Evolutionary conservation across 805 yeast species (phyloP).

Genomic region (Saturnispora diversa): DNA sequence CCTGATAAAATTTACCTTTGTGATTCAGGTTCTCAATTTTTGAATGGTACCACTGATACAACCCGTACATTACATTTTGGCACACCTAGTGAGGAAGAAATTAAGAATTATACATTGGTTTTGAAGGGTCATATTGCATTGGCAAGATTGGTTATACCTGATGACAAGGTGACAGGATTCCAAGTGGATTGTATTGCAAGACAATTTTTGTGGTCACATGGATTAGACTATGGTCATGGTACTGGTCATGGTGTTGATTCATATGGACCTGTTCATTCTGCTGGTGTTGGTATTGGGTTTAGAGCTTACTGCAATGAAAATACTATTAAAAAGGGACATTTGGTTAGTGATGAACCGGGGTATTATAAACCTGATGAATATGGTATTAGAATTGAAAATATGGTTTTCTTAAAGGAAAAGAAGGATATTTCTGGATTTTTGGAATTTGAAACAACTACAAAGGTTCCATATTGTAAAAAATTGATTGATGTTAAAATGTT

Average conservation of each 20-base stretch:
- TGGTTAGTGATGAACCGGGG: conserved; percentile 57
- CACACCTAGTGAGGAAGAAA: conserved; percentile 39
- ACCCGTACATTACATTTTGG: conserved; percentile 54
- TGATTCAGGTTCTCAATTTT: conserved; percentile 55
- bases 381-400: conserved; percentile 49
- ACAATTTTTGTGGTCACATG: conserved; percentile 47
- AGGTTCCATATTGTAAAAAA: conserved; percentile 48
- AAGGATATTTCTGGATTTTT: conserved; percentile 35
- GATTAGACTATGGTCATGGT: conserved; percentile 55
- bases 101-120: conserved; percentile 46
- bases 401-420: conserved; percentile 39
- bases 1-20: conserved; percentile 46
- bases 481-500: conserved; percentile 41
- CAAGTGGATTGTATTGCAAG: conserved; percentile 52
- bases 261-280: conserved; percentile 53
- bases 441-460: conserved; percentile 49
- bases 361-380: conserved; percentile 51
- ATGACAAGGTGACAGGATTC: conserved; percentile 43
- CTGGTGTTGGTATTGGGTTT: conserved; percentile 56
- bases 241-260: conserved; percentile 63
- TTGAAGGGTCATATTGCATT: conserved; percentile 50
- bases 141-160: conserved; percentile 42
- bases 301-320: conserved; percentile 40
- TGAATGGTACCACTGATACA: conserved; percentile 59
- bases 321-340: conserved; percentile 43